Percentiles rank a stretch among this genome's conserved stretches.
Conservation (phyloP, 139 green algal species). For the Auxenochlorella protothecoides region DNA sequence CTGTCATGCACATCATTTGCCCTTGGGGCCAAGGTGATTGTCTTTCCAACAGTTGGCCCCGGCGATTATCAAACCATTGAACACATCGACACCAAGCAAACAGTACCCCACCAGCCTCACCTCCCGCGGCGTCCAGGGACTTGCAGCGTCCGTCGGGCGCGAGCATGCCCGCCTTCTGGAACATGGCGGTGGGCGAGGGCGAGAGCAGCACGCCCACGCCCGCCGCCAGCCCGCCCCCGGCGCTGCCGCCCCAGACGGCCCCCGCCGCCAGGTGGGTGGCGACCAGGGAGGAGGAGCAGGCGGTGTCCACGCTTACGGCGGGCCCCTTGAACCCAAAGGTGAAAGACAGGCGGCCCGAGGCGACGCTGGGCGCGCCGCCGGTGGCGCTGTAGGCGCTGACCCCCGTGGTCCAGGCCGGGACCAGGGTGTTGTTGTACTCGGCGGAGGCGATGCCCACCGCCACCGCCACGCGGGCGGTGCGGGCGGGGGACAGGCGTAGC, state of each 20-base stretch:
- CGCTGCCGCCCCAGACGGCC: slow-evolving; percentile 11
- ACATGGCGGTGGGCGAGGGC: slow-evolving; percentile 28
- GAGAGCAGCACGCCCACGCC: slow-evolving; percentile 38
- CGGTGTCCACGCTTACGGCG: slow-evolving; percentile 68
- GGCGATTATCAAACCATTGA: too few relatives aligned
- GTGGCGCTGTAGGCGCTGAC: slow-evolving; percentile 25
- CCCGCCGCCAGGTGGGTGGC: slow-evolving; percentile 29
- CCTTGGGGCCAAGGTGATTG: too few relatives aligned
- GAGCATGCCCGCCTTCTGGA: slow-evolving; percentile 43
- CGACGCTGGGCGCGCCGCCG: slow-evolving; percentile 48
- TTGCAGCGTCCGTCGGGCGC: slow-evolving; percentile 38
- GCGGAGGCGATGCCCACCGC: slow-evolving; percentile 51
- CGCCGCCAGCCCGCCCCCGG: slow-evolving; percentile 4
- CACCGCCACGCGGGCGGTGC: slow-evolving; percentile 23
- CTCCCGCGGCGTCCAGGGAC: slow-evolving; percentile 21
- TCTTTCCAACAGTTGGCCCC: too few relatives aligned
- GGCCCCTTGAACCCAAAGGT: slow-evolving; percentile 54
- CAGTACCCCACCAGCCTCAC: too few relatives aligned
- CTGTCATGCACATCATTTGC: too few relatives aligned
- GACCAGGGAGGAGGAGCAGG: slow-evolving; percentile 71
- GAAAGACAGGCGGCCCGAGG: slow-evolving; percentile 70
- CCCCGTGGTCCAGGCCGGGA: not conserved
- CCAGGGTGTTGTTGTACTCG: slow-evolving; percentile 17
- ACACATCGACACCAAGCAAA: too few relatives aligned
- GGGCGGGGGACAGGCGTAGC: slow-evolving; percentile 3